These are phyloP conservation scores for Mucor plumbeus DNA, from an alignment of 371 early-diverging fungal genomes.

Conservation along the genomic window DNA sequence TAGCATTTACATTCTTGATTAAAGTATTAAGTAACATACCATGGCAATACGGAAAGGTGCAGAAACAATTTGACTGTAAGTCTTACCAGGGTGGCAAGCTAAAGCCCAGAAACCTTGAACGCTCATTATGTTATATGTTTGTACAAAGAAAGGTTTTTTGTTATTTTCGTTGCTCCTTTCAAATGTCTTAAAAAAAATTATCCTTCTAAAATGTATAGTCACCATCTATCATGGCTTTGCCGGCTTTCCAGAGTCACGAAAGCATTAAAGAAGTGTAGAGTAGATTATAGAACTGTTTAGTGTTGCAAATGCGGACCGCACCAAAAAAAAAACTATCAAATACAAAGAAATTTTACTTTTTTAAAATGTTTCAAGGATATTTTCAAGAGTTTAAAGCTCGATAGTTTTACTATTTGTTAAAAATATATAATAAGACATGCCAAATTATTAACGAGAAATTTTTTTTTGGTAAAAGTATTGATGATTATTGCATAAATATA, in stretches of 20 bases:
- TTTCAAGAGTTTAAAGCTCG: too few relatives aligned
- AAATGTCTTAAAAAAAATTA: slow-evolving; percentile 3
- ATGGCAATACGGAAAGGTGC: slow-evolving; percentile 77
- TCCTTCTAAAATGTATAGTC: not conserved
- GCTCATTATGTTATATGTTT: slow-evolving; percentile 24
- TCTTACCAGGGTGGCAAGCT: slow-evolving; percentile 68
- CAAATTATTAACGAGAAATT: too few relatives aligned
- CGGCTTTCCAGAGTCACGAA: slow-evolving; percentile 1
- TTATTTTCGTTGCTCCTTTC: not conserved
- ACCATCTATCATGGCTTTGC: slow-evolving; percentile 3
- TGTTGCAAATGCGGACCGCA: too few relatives aligned
- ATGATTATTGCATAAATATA: too few relatives aligned
- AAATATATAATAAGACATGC: too few relatives aligned
- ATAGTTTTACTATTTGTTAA: too few relatives aligned
- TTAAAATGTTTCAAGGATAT: too few relatives aligned
- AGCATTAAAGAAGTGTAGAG: too few relatives aligned
- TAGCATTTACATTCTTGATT: not conserved
- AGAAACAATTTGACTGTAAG: slow-evolving; percentile 75
- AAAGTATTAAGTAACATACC: slow-evolving; percentile 41
- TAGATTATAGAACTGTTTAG: too few relatives aligned
- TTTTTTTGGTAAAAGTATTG: too few relatives aligned
- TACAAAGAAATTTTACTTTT: too few relatives aligned
- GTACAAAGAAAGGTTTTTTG: not conserved
- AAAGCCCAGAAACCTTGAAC: slow-evolving; percentile 63
- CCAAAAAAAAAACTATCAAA: too few relatives aligned